phyloP scores from a whole-genome alignment of 2,329 filamentous ascomycete species.

The Hypoxylon sp. region DNA sequence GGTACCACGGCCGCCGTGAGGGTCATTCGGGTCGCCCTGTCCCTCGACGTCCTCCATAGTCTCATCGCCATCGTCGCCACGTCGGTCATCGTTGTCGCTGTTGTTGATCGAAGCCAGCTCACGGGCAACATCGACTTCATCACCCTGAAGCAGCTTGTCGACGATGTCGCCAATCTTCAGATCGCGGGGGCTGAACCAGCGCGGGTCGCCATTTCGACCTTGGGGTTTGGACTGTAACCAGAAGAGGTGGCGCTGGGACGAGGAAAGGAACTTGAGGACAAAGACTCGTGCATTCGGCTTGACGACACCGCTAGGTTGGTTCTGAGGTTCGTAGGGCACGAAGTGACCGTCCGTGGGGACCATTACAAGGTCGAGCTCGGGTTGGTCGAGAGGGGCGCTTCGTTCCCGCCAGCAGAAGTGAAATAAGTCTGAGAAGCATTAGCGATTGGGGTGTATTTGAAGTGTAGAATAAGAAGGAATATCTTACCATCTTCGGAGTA shows the following conservation, averaged over 20 bases:
- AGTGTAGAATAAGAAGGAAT: neutral
- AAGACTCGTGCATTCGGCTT: slow-evolving; percentile 90
- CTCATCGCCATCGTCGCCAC: slow-evolving; percentile 74
- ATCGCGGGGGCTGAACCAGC: slow-evolving; percentile 86
- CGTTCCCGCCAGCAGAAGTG: slow-evolving; percentile 98
- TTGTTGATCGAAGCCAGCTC: slow-evolving; percentile 74
- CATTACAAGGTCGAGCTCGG: slow-evolving; percentile 92
- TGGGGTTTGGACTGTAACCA: slow-evolving; percentile 96
- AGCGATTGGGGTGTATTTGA: slow-evolving; percentile 12
- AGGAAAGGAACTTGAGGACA: slow-evolving; percentile 91
- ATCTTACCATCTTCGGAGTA: slow-evolving; percentile 84
- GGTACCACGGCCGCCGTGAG: slow-evolving; percentile 70
- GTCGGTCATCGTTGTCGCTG: slow-evolving; percentile 55
- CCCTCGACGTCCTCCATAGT: slow-evolving; percentile 81
- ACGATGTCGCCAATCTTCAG: slow-evolving; percentile 89
- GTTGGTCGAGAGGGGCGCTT: slow-evolving; percentile 71
- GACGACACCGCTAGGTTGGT: slow-evolving; percentile 63
- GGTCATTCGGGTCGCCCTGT: slow-evolving; percentile 65
- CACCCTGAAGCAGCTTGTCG: slow-evolving; percentile 83
- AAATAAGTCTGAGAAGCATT: slow-evolving; percentile 72
- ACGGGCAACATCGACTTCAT: slow-evolving; percentile 80
- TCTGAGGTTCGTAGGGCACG: slow-evolving; percentile 74
- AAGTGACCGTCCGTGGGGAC: slow-evolving; percentile 90
- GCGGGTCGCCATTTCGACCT: slow-evolving; percentile 70
- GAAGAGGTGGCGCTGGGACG: slow-evolving; percentile 90